These are phyloP conservation scores for Acorus gramineus DNA, from an alignment of 106 monocot genomes.

Conservation along the genomic window DNA sequence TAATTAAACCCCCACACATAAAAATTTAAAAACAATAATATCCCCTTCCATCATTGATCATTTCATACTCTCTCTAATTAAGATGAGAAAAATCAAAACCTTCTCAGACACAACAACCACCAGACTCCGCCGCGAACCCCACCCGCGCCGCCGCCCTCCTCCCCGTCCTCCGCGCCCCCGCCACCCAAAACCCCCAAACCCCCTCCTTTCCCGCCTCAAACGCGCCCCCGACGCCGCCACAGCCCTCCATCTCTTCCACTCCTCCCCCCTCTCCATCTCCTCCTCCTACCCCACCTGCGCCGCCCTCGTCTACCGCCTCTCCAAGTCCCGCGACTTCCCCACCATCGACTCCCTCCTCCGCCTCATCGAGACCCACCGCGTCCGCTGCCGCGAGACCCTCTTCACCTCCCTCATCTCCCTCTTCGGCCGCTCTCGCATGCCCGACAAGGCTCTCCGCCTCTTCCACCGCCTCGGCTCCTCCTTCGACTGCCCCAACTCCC, in stretches of 20 bases:
- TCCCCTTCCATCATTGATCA: too few species aligned
- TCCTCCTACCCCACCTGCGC: conserved; percentile 35
- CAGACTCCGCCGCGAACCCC: too few species aligned
- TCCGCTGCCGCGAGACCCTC: conserved; percentile 36
- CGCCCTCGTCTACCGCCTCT: conserved; percentile 52
- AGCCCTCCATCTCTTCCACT: conserved; percentile 19
- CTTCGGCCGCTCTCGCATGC: conserved; percentile 35
- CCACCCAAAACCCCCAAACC: too few species aligned
- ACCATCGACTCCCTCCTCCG: conserved; percentile 42
- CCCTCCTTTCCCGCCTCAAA: too few species aligned
- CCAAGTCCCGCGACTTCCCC: conserved; percentile 39
- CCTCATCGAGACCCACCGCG: conserved; percentile 29
- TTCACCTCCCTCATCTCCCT: conserved; percentile 64
- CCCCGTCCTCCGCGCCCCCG: too few species aligned
- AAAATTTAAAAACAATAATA: too few species aligned
- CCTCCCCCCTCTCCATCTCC: conserved; percentile 8
- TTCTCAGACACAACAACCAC: too few species aligned
- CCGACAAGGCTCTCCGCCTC: conserved; percentile 46
- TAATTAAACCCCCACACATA: too few species aligned
- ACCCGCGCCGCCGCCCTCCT: too few species aligned
- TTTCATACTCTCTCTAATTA: too few species aligned
- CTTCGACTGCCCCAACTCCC: conserved; percentile 43
- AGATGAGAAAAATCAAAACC: too few species aligned
- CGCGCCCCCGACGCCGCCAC: neutral
- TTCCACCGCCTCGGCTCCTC: conserved; percentile 32